A percentile compares a stretch with the other conserved stretches of the same genome.
Conservation (phyloP, 2,329 filamentous ascomycete species). For the Beauveria scarabaeidicola region DNA sequence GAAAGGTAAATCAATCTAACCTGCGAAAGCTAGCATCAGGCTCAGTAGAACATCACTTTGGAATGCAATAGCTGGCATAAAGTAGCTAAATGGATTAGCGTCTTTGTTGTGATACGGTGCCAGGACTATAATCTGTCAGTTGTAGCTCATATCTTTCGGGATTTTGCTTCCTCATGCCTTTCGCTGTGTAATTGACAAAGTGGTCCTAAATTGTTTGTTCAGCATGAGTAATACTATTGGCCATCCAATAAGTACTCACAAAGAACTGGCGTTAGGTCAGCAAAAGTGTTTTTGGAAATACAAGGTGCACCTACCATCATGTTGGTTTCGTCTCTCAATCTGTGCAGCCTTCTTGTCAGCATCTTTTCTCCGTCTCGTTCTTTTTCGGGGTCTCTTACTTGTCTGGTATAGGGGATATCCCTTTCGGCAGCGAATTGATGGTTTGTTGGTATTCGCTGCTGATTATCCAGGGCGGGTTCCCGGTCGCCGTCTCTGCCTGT, state of each 20-base stretch:
- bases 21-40: conserved; percentile 68
- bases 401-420: not conserved
- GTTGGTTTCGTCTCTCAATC: conserved; percentile 67
- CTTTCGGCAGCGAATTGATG: not conserved
- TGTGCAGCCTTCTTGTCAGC: conserved; percentile 26
- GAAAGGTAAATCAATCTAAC: conserved; percentile 15
- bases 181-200: conserved; percentile 72
- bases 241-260: conserved; percentile 24
- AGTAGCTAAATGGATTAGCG: conserved; percentile 44
- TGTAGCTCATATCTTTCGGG: not conserved
- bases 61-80: conserved; percentile 54
- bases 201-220: conserved; percentile 33
- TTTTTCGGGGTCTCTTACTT: not conserved
- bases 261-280: conserved; percentile 35
- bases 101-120: conserved; percentile 43
- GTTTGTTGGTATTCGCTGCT: not conserved
- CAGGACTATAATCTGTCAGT: conserved; percentile 33
- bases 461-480: not conserved
- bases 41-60: conserved; percentile 64
- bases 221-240: not conserved
- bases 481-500: not conserved
- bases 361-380: too few species aligned
- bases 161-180: conserved; percentile 43
- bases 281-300: not conserved
- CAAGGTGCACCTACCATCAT: conserved; percentile 41